Conservation (phyloP, 2,329 filamentous ascomycete species). For the Cercospora sesami region DNA sequence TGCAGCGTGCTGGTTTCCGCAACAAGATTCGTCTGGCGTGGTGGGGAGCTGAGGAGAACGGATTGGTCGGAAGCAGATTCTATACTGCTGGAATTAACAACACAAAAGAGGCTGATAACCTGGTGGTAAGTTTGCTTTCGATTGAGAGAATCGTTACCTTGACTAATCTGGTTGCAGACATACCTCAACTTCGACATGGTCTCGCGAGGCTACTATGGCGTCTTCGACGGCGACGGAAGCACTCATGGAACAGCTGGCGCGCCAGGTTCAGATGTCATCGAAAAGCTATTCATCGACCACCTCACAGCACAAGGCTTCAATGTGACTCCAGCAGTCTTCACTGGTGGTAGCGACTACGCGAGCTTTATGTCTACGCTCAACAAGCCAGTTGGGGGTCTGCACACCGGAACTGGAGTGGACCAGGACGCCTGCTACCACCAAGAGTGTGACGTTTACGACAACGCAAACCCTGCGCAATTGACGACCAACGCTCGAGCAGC, state of each 20-base stretch:
- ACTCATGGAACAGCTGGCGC: slow-evolving; percentile 19
- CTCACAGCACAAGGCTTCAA: slow-evolving; percentile 24
- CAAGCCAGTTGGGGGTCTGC: slow-evolving; percentile 25
- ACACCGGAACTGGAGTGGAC: slow-evolving; percentile 40
- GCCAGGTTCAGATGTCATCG: slow-evolving; percentile 23
- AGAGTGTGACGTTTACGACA: slow-evolving; percentile 40
- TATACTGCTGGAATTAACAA: slow-evolving; percentile 49
- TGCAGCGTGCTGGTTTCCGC: slow-evolving; percentile 70
- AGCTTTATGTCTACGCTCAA: slow-evolving; percentile 25
- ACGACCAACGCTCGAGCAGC: slow-evolving; percentile 10
- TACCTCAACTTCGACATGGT: slow-evolving; percentile 38
- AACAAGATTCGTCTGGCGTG: slow-evolving; percentile 68
- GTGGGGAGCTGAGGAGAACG: slow-evolving; percentile 63
- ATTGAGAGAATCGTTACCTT: background rate
- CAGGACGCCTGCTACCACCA: slow-evolving; percentile 44
- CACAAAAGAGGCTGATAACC: slow-evolving; percentile 57
- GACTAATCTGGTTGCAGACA: slow-evolving; percentile 52
- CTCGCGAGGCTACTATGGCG: slow-evolving; percentile 7
- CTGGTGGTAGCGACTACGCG: slow-evolving; percentile 27
- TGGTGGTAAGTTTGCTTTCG: slow-evolving; percentile 65
- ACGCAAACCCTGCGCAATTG: slow-evolving; percentile 47
- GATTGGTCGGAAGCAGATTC: slow-evolving; percentile 60
- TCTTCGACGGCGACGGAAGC: slow-evolving; percentile 45
- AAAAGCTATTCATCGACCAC: slow-evolving; percentile 24
- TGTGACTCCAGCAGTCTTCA: slow-evolving; percentile 25